phyloP scores from a whole-genome alignment of 1,139 yeast species.

The Wickerhamomyces sp. region DNA sequence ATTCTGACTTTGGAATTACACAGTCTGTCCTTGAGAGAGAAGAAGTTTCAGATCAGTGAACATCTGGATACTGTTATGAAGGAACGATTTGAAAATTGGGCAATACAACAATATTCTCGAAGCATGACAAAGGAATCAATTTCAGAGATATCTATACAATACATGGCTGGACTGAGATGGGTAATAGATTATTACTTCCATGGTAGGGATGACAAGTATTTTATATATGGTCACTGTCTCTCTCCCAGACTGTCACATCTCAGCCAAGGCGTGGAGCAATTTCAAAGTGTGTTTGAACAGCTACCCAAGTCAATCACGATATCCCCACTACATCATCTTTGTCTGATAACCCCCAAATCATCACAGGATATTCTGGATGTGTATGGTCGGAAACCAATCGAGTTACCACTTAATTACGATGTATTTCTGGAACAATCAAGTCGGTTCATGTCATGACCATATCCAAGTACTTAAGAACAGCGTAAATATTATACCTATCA shows the following conservation, averaged over 20 bases:
- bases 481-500: no score
- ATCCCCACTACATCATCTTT: conserved; percentile 10
- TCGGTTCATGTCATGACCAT: no score
- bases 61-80: conserved; percentile 2
- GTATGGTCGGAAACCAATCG: conserved; percentile 6
- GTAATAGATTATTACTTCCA: conserved; percentile 11
- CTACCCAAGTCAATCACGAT: conserved; percentile 1
- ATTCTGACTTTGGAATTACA: conserved; percentile 4
- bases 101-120: neutral
- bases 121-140: conserved; percentile 2
- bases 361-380: neutral
- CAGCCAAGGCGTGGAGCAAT: neutral
- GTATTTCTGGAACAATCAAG: neutral
- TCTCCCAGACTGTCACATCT: conserved; percentile 13
- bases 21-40: conserved; percentile 7
- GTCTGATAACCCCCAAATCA: neutral
- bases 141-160: conserved; percentile 2
- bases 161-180: conserved; percentile 13
- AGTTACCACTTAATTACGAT: no score
- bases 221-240: conserved; percentile 2
- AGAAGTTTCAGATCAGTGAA: neutral
- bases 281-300: neutral
- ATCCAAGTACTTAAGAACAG: no score
- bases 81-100: conserved; percentile 7
- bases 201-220: conserved; percentile 2